These are phyloP conservation scores for Inonotus hispidus DNA, from an alignment of 1,284 basidiomycete species.

Conservation along the genomic window DNA sequence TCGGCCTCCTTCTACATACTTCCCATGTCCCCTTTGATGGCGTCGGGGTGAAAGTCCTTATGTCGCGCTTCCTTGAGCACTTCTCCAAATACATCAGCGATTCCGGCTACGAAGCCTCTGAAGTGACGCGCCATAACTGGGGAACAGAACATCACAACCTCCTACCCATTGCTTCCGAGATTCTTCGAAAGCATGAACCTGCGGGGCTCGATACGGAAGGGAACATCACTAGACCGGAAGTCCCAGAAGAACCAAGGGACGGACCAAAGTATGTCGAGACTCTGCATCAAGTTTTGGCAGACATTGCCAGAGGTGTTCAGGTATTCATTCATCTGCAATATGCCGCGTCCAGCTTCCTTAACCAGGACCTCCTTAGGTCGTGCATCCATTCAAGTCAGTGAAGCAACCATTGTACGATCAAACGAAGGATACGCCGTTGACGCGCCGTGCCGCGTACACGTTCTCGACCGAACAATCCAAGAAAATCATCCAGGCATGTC, in stretches of 20 bases:
- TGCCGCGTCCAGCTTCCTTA: not conserved
- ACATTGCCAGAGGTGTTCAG: not conserved
- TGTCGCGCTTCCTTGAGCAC: constrained; percentile 13
- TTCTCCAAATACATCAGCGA: constrained; percentile 13
- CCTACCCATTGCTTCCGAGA: constrained; percentile 7
- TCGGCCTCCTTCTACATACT: constrained; percentile 18
- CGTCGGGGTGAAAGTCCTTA: constrained; percentile 17
- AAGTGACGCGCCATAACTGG: constrained; percentile 9
- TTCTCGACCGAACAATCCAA: constrained; percentile 12
- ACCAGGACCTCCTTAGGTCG: not conserved
- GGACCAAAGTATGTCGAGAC: constrained; percentile 14
- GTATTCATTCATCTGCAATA: not conserved
- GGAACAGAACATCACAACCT: constrained; percentile 13
- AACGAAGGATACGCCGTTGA: not conserved
- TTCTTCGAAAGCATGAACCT: constrained; percentile 9
- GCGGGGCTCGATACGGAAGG: constrained; percentile 2
- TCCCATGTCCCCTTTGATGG: constrained; percentile 22
- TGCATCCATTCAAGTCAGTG: constrained; percentile 6
- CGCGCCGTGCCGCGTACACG: not conserved
- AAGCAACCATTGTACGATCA: not conserved
- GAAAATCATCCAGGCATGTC: not conserved
- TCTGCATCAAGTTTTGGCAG: constrained; percentile 9
- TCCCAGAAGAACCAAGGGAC: constrained; percentile 7
- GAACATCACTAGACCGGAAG: not conserved
- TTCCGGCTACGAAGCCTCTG: not conserved